phyloP scores from a whole-genome alignment of 1,139 yeast species.

The Arxiozyma telluris region DNA sequence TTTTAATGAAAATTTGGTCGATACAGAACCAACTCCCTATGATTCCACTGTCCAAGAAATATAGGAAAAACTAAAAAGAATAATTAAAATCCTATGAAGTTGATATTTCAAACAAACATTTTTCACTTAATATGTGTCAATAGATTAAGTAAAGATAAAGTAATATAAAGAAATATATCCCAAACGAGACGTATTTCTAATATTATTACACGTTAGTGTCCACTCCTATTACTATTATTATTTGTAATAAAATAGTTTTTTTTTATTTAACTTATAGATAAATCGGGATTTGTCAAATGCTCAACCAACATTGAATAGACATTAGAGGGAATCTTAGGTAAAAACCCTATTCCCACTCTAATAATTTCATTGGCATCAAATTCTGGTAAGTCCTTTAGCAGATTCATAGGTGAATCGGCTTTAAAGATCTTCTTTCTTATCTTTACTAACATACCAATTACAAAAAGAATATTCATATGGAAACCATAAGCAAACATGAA shows the following conservation, averaged over 20 bases:
- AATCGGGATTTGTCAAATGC: conserved; percentile 52
- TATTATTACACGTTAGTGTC: no score
- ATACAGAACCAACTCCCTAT: background rate
- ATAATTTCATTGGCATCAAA: conserved; percentile 69
- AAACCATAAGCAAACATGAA: conserved; percentile 84
- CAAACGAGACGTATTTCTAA: no score
- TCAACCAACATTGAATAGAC: conserved; percentile 61
- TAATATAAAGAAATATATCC: background rate
- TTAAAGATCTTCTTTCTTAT: conserved; percentile 53
- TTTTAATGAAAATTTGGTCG: background rate
- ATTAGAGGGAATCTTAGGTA: conserved; percentile 62
- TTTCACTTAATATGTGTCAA: background rate
- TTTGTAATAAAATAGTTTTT: no score
- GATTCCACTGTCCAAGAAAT: background rate
- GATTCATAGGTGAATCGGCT: conserved; percentile 57
- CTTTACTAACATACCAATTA: conserved; percentile 73
- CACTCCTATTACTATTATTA: background rate
- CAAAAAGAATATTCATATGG: conserved; percentile 75
- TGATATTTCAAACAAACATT: background rate
- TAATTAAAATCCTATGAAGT: background rate
- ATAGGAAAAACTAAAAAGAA: background rate
- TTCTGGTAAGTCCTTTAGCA: conserved; percentile 64
- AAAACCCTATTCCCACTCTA: conserved; percentile 69
- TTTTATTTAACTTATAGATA: background rate
- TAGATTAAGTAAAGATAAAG: no score